These are phyloP conservation scores for Nicotiana benthamiana DNA, from an alignment of 257 asterid species.

Conservation along the genomic window DNA sequence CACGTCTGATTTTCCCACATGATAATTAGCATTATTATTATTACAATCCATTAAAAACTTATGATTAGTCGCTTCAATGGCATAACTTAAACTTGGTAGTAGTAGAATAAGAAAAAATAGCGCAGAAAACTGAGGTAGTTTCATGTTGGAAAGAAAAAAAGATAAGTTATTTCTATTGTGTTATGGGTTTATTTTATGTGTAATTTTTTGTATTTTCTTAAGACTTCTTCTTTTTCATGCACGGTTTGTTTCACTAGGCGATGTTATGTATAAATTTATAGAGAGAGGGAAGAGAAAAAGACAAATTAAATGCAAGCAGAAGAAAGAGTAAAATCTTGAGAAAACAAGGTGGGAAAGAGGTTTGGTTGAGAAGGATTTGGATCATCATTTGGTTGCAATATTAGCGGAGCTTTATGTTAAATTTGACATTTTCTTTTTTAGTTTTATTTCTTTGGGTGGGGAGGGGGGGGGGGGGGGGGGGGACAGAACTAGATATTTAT, in stretches of 20 bases:
- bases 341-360: not conserved
- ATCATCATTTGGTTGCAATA: not conserved
- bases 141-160: not conserved
- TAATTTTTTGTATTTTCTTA: too few species aligned
- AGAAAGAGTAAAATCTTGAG: not conserved
- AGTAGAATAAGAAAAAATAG: not conserved
- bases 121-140: not conserved
- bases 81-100: not conserved
- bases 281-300: not conserved
- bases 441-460: too few species aligned
- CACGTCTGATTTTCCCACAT: constrained; percentile 34
- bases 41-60: not conserved
- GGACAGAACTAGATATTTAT: too few species aligned
- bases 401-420: not conserved
- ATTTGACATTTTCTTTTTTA: not conserved
- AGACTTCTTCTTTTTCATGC: not conserved
- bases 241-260: not conserved
- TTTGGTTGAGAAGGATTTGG: not conserved
- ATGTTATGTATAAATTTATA: not conserved
- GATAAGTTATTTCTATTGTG: too few species aligned
- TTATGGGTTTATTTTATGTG: not conserved
- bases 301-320: not conserved
- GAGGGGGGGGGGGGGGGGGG: too few species aligned
- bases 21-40: too few species aligned
- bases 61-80: not conserved